Percentiles rank a stretch among this genome's conserved stretches.
phyloP scores from a whole-genome alignment of 371 early-diverging fungal genomes.

The Apophysomyces trapeziformis region DNA sequence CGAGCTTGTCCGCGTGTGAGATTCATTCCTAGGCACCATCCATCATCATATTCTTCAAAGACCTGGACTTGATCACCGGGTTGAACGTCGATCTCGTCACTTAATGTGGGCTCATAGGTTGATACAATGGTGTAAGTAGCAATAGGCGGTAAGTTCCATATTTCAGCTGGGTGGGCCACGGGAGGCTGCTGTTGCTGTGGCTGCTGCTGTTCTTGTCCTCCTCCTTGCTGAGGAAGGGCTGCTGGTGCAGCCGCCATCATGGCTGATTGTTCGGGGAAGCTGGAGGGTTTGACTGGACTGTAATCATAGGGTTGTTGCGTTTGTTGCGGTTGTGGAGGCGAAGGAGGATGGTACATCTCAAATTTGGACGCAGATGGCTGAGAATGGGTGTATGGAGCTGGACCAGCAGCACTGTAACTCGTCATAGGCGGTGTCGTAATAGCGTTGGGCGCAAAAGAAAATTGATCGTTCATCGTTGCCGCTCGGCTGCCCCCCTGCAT shows the following conservation, averaged over 20 bases:
- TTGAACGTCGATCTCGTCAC: conserved; percentile 32
- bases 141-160: conserved; percentile 24
- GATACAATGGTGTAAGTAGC: conserved; percentile 48
- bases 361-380: conserved; percentile 9
- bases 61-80: conserved; percentile 34
- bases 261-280: background rate
- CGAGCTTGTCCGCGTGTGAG: conserved; percentile 21
- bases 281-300: too few relatives aligned
- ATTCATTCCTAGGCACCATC: conserved; percentile 29
- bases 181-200: conserved; percentile 6
- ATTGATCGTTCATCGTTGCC: conserved; percentile 4
- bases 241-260: background rate
- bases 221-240: background rate
- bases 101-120: conserved; percentile 39
- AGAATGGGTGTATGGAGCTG: conserved; percentile 5
- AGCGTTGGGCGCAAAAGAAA: conserved; percentile 4
- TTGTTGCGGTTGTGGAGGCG: too few relatives aligned
- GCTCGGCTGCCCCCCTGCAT: conserved; percentile 1
- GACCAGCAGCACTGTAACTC: conserved; percentile 6
- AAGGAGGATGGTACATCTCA: background rate
- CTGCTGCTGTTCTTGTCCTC: background rate
- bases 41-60: conserved; percentile 33
- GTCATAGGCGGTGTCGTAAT: conserved; percentile 11
- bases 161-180: conserved; percentile 5
- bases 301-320: too few relatives aligned